A percentile compares a stretch with the other conserved stretches of the same genome.
Conservation (phyloP, 352 stramenopile species). For the Elongisporangium anandrum region DNA sequence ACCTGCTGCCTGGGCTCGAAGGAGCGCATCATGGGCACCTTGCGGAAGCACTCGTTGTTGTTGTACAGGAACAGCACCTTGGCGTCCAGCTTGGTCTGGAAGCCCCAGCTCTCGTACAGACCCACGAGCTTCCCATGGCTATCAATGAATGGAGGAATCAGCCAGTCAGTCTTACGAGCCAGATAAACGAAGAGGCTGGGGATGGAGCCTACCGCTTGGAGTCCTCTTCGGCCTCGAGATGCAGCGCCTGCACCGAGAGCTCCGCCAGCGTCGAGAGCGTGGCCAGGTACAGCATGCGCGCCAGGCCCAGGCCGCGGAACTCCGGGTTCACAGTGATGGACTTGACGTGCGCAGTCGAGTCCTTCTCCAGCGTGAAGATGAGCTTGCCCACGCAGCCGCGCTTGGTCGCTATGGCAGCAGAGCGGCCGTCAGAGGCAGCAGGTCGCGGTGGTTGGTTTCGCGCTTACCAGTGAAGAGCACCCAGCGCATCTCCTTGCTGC, state of each 20-base stretch:
- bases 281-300: conserved; percentile 73
- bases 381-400: conserved; percentile 73
- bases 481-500: conserved; percentile 76
- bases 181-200: background rate
- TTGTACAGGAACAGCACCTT: conserved; percentile 84
- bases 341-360: conserved; percentile 65
- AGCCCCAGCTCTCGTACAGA: conserved; percentile 72
- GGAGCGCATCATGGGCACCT: conserved; percentile 70
- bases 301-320: conserved; percentile 64
- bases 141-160: background rate
- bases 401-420: conserved; percentile 21
- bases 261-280: conserved; percentile 61
- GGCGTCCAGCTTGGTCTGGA: conserved; percentile 39
- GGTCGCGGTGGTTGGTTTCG: background rate
- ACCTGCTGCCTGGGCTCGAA: conserved; percentile 15
- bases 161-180: background rate
- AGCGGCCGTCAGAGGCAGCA: background rate
- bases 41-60: conserved; percentile 78
- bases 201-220: conserved; percentile 24
- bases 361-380: conserved; percentile 73
- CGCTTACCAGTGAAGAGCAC: conserved; percentile 65
- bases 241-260: conserved; percentile 40
- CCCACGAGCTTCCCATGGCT: conserved; percentile 56
- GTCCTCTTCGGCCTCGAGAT: conserved; percentile 68
- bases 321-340: conserved; percentile 64